phyloP scores from a whole-genome alignment of 2,329 filamentous ascomycete genomes.

The Chrysoporthe austroafricana region DNA sequence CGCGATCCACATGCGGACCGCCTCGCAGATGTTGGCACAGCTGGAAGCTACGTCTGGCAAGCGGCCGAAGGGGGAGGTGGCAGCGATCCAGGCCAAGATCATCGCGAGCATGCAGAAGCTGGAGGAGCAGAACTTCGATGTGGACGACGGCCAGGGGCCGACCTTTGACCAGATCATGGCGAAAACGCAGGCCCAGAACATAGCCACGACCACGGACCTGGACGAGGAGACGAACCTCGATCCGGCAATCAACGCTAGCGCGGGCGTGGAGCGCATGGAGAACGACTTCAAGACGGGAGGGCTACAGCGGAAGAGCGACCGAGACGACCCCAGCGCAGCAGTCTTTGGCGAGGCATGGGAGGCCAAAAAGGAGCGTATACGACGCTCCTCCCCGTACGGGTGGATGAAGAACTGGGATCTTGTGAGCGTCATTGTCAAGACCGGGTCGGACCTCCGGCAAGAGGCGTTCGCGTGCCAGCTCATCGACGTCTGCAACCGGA shows the following conservation, averaged over 20 bases:
- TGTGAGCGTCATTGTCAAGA: slow-evolving; percentile 86
- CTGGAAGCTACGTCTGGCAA: slow-evolving; percentile 81
- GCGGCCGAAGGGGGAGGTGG: slow-evolving; percentile 77
- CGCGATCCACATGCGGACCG: slow-evolving; percentile 85
- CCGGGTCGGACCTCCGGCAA: slow-evolving; percentile 79
- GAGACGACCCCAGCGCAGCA: slow-evolving; percentile 82
- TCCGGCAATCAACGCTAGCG: slow-evolving; percentile 65
- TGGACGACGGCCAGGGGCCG: slow-evolving; percentile 71
- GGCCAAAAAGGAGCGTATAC: slow-evolving; percentile 80
- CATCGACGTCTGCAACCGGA: slow-evolving; percentile 79
- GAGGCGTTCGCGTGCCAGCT: slow-evolving; percentile 87
- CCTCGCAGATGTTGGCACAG: slow-evolving; percentile 85
- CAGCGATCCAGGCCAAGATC: slow-evolving; percentile 82
- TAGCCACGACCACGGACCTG: slow-evolving; percentile 53
- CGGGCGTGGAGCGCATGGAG: slow-evolving; percentile 83
- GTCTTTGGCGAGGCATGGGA: slow-evolving; percentile 89
- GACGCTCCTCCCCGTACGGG: slow-evolving; percentile 81
- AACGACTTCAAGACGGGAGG: slow-evolving; percentile 88
- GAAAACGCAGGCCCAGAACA: slow-evolving; percentile 61
- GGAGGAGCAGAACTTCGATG: slow-evolving; percentile 82
- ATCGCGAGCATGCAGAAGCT: slow-evolving; percentile 89
- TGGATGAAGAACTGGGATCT: slow-evolving; percentile 90
- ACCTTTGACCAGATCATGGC: slow-evolving; percentile 85
- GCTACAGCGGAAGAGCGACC: slow-evolving; percentile 77
- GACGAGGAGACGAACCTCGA: slow-evolving; percentile 59